These are phyloP conservation scores for Saturnispora hagleri DNA, from an alignment of 805 yeast genomes.

Conservation along the genomic window DNA sequence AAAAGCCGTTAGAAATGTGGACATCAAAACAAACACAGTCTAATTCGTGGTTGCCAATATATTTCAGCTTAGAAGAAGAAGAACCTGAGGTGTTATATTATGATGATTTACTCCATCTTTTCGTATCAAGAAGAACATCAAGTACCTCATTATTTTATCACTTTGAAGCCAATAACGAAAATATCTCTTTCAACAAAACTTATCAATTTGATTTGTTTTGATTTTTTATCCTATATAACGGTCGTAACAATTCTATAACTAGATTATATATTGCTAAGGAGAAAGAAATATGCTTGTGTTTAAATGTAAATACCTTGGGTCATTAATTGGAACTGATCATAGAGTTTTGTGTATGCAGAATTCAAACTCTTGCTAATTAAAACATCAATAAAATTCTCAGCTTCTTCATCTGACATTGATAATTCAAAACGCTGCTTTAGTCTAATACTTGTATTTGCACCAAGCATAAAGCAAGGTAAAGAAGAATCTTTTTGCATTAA, in stretches of 20 bases:
- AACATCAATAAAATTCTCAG: conserved; percentile 69
- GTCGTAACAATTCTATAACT: not conserved
- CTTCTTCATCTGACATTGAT: conserved; percentile 61
- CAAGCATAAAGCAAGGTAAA: conserved; percentile 86
- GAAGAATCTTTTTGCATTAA: conserved; percentile 88
- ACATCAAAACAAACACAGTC: conserved; percentile 16
- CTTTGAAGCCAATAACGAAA: conserved; percentile 7
- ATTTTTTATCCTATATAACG: not conserved
- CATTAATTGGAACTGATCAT: conserved; percentile 89
- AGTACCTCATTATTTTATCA: conserved; percentile 14
- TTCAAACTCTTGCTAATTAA: conserved; percentile 78
- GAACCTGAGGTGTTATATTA: not conserved
- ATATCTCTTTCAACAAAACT: not conserved
- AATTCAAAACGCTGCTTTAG: conserved; percentile 76
- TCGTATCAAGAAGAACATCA: not conserved
- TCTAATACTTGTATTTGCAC: conserved; percentile 71
- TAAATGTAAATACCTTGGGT: conserved; percentile 90
- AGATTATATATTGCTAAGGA: not conserved
- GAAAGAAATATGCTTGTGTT: conserved; percentile 1
- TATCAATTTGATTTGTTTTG: conserved; percentile 27
- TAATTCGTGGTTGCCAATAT: conserved; percentile 61
- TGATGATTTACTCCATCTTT: not conserved
- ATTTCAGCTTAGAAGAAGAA: conserved; percentile 26
- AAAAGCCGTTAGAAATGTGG: conserved; percentile 18
- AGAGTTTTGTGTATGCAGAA: conserved; percentile 81